Evolutionary conservation across 2,329 filamentous ascomycete genomes (phyloP).

Genomic region (Colletotrichum sp.): DNA sequence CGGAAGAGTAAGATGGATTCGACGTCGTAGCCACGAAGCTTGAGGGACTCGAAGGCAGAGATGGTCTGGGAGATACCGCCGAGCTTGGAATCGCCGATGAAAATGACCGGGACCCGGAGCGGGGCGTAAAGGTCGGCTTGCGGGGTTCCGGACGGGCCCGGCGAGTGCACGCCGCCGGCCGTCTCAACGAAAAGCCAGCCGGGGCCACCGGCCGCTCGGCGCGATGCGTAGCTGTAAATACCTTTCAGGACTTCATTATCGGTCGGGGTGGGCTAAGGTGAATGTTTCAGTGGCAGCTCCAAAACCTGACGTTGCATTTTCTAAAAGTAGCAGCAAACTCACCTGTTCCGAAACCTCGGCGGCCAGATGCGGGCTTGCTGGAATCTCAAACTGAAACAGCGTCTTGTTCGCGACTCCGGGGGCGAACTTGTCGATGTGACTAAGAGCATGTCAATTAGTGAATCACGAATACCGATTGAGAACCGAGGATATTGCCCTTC

Average conservation of each 20-base stretch:
- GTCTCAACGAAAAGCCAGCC: slow-evolving; percentile 79
- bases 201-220: slow-evolving; percentile 44
- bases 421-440: slow-evolving; percentile 68
- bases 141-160: slow-evolving; percentile 74
- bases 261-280: slow-evolving; percentile 41
- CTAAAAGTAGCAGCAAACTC: slow-evolving; percentile 12
- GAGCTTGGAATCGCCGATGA: slow-evolving; percentile 76
- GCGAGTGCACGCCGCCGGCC: slow-evolving; percentile 82
- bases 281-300: neutral
- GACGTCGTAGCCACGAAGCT: slow-evolving; percentile 80
- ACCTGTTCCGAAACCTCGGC: slow-evolving; percentile 55
- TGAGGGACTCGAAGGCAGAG: slow-evolving; percentile 78
- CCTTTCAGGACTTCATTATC: slow-evolving; percentile 54
- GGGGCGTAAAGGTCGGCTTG: slow-evolving; percentile 82
- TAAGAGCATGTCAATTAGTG: slow-evolving; percentile 30
- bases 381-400: slow-evolving; percentile 74
- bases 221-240: slow-evolving; percentile 49
- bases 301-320: neutral
- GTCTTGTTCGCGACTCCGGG: slow-evolving; percentile 54
- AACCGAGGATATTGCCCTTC: neutral
- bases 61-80: slow-evolving; percentile 84
- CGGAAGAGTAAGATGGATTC: slow-evolving; percentile 73
- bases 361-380: slow-evolving; percentile 80
- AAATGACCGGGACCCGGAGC: slow-evolving; percentile 73
- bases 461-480: neutral